phyloP scores from a whole-genome alignment of 208 protist genomes.

The Leishmania amazonensis region DNA sequence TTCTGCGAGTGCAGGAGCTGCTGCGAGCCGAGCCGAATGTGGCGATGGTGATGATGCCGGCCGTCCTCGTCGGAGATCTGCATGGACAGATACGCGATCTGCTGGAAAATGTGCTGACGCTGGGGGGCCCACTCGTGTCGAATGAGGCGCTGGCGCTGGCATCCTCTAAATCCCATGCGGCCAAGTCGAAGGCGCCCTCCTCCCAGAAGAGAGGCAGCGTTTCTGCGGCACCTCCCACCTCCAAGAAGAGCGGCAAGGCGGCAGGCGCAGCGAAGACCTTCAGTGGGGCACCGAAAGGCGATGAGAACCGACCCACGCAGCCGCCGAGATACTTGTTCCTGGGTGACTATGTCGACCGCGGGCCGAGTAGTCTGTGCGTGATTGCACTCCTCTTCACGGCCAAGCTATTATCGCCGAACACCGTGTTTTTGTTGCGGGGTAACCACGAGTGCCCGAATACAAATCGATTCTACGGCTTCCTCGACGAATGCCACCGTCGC shows the following conservation, averaged over 20 bases:
- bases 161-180: not conserved
- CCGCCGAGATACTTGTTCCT: slow-evolving; percentile 98
- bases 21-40: slow-evolving; percentile 96
- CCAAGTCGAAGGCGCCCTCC: not conserved
- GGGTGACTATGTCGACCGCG: slow-evolving; percentile 99
- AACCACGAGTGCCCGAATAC: slow-evolving; percentile 99
- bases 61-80: slow-evolving; percentile 88
- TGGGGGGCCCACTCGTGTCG: slow-evolving; percentile 61
- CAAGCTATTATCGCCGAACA: slow-evolving; percentile 97
- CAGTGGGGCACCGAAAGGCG: not conserved
- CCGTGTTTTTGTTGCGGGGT: slow-evolving; percentile 98
- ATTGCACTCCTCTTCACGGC: slow-evolving; percentile 94
- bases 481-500: slow-evolving; percentile 97
- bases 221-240: not conserved
- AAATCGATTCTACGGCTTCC: slow-evolving; percentile 99
- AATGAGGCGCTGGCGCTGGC: slow-evolving; percentile 19
- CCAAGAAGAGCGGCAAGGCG: slow-evolving; percentile 8
- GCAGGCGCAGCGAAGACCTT: not conserved
- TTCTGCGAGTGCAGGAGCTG: slow-evolving; percentile 66
- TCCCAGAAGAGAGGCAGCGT: not conserved
- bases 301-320: not conserved
- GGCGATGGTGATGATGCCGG: slow-evolving; percentile 94
- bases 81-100: slow-evolving; percentile 87
- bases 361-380: slow-evolving; percentile 96
- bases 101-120: slow-evolving; percentile 60